phyloP scores from a whole-genome alignment of 345 rosid species.

The Chamaenerion angustifolium region DNA sequence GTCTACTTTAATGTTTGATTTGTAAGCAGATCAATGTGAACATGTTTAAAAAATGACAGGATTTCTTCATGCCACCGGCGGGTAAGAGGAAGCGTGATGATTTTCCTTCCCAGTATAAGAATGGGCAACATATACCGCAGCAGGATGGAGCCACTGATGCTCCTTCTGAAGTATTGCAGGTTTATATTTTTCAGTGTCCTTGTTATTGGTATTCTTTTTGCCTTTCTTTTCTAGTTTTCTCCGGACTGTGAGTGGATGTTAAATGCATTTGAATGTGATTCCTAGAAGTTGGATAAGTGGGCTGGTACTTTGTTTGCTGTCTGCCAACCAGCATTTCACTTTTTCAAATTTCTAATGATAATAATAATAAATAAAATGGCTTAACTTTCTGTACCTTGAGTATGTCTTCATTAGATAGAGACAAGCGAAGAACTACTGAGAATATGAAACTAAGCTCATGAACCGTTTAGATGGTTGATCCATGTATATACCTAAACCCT shows the following conservation, averaged over 20 bases:
- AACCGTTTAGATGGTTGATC: too few species aligned
- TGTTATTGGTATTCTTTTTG: too few species aligned
- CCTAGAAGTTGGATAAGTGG: too few species aligned
- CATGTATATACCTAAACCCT: too few species aligned
- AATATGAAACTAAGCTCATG: too few species aligned
- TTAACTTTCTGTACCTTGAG: too few species aligned
- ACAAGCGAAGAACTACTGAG: too few species aligned
- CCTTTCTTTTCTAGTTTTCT: background rate
- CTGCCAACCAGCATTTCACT: too few species aligned
- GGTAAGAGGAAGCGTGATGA: conserved; percentile 97
- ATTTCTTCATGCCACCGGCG: conserved; percentile 60
- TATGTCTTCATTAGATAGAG: too few species aligned
- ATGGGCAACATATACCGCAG: conserved; percentile 88
- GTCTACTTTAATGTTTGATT: background rate
- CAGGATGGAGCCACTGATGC: conserved; percentile 88
- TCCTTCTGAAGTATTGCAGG: conserved; percentile 26
- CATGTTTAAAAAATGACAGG: conserved; percentile 37
- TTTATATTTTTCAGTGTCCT: conserved; percentile 1
- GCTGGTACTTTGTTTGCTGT: too few species aligned
- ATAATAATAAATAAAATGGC: too few species aligned
- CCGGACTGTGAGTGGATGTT: background rate
- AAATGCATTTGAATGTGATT: background rate
- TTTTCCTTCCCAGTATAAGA: conserved; percentile 43
- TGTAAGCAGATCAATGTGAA: conserved; percentile 6
- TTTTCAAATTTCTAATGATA: too few species aligned